Evolutionary conservation across 441 rosid species (phyloP).

Genomic region (Biscutella laevigata): DNA sequence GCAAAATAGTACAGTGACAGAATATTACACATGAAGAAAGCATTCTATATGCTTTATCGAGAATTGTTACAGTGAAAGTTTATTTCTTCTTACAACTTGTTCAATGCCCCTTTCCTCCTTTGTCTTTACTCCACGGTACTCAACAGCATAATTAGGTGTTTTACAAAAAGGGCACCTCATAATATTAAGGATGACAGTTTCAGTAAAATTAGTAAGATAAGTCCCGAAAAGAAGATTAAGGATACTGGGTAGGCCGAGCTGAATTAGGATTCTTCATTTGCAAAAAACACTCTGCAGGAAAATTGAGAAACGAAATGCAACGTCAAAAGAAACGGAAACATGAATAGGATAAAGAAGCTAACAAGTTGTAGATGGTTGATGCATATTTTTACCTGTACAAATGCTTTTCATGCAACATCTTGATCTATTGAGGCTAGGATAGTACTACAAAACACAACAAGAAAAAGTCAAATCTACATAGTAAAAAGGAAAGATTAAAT

Average conservation of each 20-base stretch:
- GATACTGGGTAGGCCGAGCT: slow-evolving; percentile 95
- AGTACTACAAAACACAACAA: slow-evolving; percentile 43
- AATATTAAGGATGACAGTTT: slow-evolving; percentile 53
- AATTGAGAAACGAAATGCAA: background rate
- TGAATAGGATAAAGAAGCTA: background rate
- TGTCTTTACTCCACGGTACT: slow-evolving; percentile 79
- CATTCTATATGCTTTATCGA: background rate
- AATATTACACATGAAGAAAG: background rate
- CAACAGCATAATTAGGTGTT: slow-evolving; percentile 92
- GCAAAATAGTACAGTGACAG: slow-evolving; percentile 7
- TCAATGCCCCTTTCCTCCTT: slow-evolving; percentile 96
- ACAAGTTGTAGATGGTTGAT: background rate
- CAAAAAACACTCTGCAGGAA: slow-evolving; percentile 80
- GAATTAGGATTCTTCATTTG: slow-evolving; percentile 99
- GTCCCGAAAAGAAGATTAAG: slow-evolving; percentile 29
- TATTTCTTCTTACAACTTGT: slow-evolving; percentile 58
- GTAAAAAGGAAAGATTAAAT: too few relatives aligned
- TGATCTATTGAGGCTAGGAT: slow-evolving; percentile 96
- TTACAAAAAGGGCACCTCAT: slow-evolving; percentile 93
- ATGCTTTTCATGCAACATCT: slow-evolving; percentile 93
- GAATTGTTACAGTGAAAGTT: background rate
- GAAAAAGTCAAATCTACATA: slow-evolving; percentile 17
- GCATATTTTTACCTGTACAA: slow-evolving; percentile 64
- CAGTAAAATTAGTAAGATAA: too few relatives aligned
- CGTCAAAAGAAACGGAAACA: slow-evolving; percentile 20